These are phyloP conservation scores for Asterophora lycoperdoides DNA, from an alignment of 768 basidiomycete species.

Conservation along the genomic window DNA sequence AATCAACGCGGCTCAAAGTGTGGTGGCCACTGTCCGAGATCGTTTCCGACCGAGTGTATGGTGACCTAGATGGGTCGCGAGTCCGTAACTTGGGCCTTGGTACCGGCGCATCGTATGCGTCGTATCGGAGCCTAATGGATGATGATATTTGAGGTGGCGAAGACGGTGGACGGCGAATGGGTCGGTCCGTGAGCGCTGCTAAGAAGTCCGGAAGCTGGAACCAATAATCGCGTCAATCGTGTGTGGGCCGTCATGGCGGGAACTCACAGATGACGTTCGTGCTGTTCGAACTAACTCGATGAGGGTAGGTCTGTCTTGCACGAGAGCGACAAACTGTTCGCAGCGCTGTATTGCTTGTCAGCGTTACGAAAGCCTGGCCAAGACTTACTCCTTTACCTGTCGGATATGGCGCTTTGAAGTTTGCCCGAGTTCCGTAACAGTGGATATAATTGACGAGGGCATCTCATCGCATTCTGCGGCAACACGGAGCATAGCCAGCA, in stretches of 20 bases:
- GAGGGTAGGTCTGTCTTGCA: slow-evolving; percentile 41
- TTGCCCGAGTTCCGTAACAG: slow-evolving; percentile 41
- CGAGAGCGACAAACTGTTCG: slow-evolving; percentile 56
- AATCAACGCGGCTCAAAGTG: slow-evolving; percentile 20
- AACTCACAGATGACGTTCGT: slow-evolving; percentile 52
- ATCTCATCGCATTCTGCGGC: slow-evolving; percentile 54
- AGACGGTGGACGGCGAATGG: slow-evolving; percentile 5
- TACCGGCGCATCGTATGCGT: slow-evolving; percentile 64
- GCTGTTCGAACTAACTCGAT: slow-evolving; percentile 43
- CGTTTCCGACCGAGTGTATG: slow-evolving; percentile 24
- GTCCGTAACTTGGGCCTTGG: slow-evolving; percentile 40
- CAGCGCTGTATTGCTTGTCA: slow-evolving; percentile 50
- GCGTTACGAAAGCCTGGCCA: neutral
- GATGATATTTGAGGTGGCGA: slow-evolving; percentile 23
- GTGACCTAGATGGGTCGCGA: slow-evolving; percentile 27
- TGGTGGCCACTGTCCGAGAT: slow-evolving; percentile 31
- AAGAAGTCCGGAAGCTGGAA: slow-evolving; percentile 71
- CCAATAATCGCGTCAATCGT: neutral
- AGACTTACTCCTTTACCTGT: slow-evolving; percentile 36
- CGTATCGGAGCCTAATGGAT: slow-evolving; percentile 58
- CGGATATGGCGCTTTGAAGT: slow-evolving; percentile 52
- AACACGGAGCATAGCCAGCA: slow-evolving; percentile 69
- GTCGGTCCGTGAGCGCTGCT: slow-evolving; percentile 32
- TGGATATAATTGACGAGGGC: slow-evolving; percentile 38
- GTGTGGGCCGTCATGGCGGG: slow-evolving; percentile 3